These are phyloP conservation scores for Zea mays DNA, from an alignment of 176 grass and related monocot genomes.

Conservation along the genomic window Zm-B73-REFERENCE-NAM-5.0 NC_050096.1:7991001-7991500, in stretches of 20 bases:
- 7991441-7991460: conserved; percentile 81
- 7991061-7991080: neutral
- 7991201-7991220: conserved; percentile 70
- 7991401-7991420: conserved; percentile 63
- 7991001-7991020: conserved; percentile 2
- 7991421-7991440: conserved; percentile 69
- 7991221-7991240: conserved; percentile 92
- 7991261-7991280: conserved; percentile 74
- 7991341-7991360: conserved; percentile 64
- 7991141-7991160: conserved; percentile 45
- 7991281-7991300: conserved; percentile 63
- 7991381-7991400: conserved; percentile 90
- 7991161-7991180: conserved; percentile 70
- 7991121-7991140: conserved; percentile 20
- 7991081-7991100: neutral
- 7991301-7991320: conserved; percentile 80
- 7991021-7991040: neutral
- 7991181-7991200: conserved; percentile 63
- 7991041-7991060: neutral
- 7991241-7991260: conserved; percentile 86
- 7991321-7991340: conserved; percentile 93
- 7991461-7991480: conserved; percentile 62
- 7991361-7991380: conserved; percentile 62
- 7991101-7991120: neutral
- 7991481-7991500: conserved; percentile 80